Conservation (phyloP, 768 basidiomycete species). For the Mrakia blollopis region DNA sequence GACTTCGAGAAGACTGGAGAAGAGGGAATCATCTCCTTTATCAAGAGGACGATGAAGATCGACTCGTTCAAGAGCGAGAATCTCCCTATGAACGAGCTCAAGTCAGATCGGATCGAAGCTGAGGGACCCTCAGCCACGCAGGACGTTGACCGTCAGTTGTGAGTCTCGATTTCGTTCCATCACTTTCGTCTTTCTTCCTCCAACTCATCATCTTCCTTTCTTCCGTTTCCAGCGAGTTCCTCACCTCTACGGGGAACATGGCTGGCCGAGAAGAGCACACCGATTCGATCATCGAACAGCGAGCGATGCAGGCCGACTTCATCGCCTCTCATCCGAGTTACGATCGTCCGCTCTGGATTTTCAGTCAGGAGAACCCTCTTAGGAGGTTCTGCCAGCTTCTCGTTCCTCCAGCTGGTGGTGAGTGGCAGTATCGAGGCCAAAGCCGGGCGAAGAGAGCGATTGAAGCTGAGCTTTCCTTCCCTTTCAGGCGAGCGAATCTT, state of each 20-base stretch:
- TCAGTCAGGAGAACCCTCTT: slow-evolving; percentile 69
- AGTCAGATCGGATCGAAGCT: neutral
- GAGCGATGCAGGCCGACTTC: slow-evolving; percentile 76
- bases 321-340: slow-evolving; percentile 82
- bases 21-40: slow-evolving; percentile 18
- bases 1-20: slow-evolving; percentile 7
- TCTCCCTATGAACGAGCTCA: slow-evolving; percentile 8
- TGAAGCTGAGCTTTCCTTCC: neutral
- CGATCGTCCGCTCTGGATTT: slow-evolving; percentile 84
- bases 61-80: neutral
- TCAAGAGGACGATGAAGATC: neutral
- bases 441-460: neutral
- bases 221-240: slow-evolving; percentile 54
- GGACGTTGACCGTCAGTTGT: slow-evolving; percentile 4
- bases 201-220: neutral
- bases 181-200: neutral
- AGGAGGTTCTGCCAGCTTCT: slow-evolving; percentile 74
- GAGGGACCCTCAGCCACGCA: neutral
- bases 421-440: neutral
- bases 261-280: slow-evolving; percentile 52
- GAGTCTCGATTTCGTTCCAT: neutral
- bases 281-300: slow-evolving; percentile 63
- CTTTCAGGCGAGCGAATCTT: slow-evolving; percentile 70
- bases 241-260: slow-evolving; percentile 62
- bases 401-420: slow-evolving; percentile 61